A percentile compares a stretch with the other conserved stretches of the same genome.
Conservation (phyloP, 495 filamentous ascomycete species). For the Talaromyces ruber region DNA sequence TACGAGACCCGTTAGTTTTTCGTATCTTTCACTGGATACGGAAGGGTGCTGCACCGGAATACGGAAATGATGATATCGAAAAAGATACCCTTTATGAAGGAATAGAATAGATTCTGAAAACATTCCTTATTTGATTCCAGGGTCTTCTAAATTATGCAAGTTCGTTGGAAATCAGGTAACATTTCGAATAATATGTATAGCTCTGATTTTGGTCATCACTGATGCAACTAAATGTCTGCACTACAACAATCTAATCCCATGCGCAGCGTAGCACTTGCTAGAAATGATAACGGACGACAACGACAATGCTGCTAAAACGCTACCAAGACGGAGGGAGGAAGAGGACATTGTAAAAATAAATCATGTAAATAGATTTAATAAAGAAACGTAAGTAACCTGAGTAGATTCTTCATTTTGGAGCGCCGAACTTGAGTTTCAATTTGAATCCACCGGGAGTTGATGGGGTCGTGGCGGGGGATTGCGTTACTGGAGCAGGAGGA, state of each 20-base stretch:
- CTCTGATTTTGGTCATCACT: neutral
- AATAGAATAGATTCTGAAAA: neutral
- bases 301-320: neutral
- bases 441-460: constrained; percentile 31
- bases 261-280: neutral
- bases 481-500: constrained; percentile 17
- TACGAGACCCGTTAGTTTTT: neutral
- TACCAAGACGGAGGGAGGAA: neutral
- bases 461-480: constrained; percentile 16
- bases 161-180: neutral
- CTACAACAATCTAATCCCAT: neutral
- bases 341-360: neutral
- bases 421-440: constrained; percentile 34
- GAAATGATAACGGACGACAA: neutral
- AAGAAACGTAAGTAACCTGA: too few species aligned
- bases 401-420: neutral
- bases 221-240: neutral
- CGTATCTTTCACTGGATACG: neutral
- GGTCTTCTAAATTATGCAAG: neutral
- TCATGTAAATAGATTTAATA: neutral
- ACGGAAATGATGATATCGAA: neutral
- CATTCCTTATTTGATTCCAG: neutral
- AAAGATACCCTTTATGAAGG: neutral
- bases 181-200: neutral
- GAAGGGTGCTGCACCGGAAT: neutral